These are phyloP conservation scores for Carex kokanica DNA, from an alignment of 176 grass and related monocot genomes.

Conservation along the genomic window DNA sequence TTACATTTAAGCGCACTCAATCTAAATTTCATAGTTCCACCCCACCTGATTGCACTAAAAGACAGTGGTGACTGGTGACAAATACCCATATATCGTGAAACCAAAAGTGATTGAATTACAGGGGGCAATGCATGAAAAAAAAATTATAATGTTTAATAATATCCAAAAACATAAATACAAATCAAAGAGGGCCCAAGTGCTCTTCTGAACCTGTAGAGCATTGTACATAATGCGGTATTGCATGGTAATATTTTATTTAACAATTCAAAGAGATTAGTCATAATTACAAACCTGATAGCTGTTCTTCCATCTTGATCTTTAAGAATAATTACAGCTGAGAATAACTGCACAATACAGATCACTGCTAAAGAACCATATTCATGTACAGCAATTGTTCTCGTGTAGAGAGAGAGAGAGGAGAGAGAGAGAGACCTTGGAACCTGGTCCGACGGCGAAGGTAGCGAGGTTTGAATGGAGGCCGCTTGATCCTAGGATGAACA, in stretches of 20 bases:
- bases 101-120: no score
- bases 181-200: no score
- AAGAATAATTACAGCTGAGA: neutral
- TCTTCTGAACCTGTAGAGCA: no score
- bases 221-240: neutral
- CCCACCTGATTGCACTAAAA: no score
- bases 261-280: neutral
- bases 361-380: neutral
- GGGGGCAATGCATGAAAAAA: no score
- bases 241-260: neutral
- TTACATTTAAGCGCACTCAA: no score
- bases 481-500: neutral
- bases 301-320: neutral
- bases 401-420: neutral
- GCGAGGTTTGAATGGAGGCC: neutral
- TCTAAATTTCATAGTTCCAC: no score
- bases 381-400: neutral
- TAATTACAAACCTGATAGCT: neutral
- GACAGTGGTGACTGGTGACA: no score
- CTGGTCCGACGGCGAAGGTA: neutral
- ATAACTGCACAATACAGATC: conserved; percentile 16
- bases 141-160: no score
- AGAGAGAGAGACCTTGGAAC: neutral
- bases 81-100: no score
- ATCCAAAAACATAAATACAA: no score